phyloP scores from a whole-genome alignment of 108 stramenopile genomes.

The Cyclotella baltica region DNA sequence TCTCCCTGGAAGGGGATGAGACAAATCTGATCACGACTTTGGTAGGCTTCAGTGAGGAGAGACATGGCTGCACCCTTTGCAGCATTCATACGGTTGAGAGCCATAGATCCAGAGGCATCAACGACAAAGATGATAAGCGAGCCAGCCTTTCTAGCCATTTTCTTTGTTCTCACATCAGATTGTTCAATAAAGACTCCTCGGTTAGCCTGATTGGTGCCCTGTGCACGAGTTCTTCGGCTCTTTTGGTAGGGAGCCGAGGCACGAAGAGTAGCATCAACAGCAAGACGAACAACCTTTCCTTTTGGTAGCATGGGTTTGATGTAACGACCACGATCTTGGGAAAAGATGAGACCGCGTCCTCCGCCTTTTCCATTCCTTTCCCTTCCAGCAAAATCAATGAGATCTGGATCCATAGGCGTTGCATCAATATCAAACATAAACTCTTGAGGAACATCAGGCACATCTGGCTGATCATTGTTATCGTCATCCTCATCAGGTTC shows the following conservation, averaged over 20 bases:
- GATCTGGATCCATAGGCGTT: slow-evolving; percentile 95
- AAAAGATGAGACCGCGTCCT: slow-evolving; percentile 95
- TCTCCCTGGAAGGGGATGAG: slow-evolving; percentile 98
- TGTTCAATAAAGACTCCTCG: slow-evolving; percentile 92
- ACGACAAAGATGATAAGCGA: slow-evolving; percentile 96
- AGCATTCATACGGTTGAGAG: slow-evolving; percentile 98
- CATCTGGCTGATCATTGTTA: slow-evolving; percentile 80
- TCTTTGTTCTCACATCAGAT: slow-evolving; percentile 92
- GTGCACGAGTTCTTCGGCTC: slow-evolving; percentile 75
- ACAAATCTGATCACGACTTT: slow-evolving; percentile 95
- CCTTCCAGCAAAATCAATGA: slow-evolving; percentile 87
- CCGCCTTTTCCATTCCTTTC: slow-evolving; percentile 92
- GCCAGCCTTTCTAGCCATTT: slow-evolving; percentile 97
- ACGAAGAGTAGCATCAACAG: slow-evolving; percentile 95
- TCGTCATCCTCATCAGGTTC: slow-evolving; percentile 81
- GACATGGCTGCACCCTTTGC: slow-evolving; percentile 97
- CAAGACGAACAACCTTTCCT: slow-evolving; percentile 90
- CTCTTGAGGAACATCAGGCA: slow-evolving; percentile 93
- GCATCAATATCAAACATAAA: slow-evolving; percentile 98
- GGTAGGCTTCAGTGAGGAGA: slow-evolving; percentile 96
- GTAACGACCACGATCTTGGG: slow-evolving; percentile 96
- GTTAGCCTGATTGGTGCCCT: slow-evolving; percentile 79
- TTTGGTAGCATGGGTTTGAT: slow-evolving; percentile 97
- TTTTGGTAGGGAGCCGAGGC: slow-evolving; percentile 96
- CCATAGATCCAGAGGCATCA: slow-evolving; percentile 97